These are phyloP conservation scores for Pseudocercospora vitis DNA, from an alignment of 2,329 filamentous ascomycete species.

Conservation along the genomic window DNA sequence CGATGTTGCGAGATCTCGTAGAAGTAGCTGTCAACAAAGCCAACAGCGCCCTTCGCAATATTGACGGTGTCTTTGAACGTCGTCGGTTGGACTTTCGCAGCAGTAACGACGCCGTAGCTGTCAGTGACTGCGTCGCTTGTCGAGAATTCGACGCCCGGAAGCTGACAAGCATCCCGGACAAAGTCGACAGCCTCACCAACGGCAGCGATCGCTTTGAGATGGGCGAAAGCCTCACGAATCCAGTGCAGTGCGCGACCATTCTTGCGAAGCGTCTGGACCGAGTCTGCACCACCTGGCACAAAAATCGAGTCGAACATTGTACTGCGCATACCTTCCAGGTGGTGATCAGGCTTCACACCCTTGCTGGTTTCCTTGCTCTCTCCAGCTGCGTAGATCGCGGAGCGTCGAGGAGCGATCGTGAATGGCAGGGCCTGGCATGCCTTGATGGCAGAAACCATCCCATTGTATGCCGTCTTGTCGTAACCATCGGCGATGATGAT, in stretches of 20 bases:
- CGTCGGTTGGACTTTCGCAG: slow-evolving; percentile 54
- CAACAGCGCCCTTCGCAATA: slow-evolving; percentile 65
- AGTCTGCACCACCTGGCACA: slow-evolving; percentile 68
- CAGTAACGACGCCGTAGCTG: slow-evolving; percentile 76
- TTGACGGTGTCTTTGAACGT: slow-evolving; percentile 62
- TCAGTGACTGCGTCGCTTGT: slow-evolving; percentile 57
- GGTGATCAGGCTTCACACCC: slow-evolving; percentile 69
- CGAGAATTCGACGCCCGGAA: slow-evolving; percentile 53
- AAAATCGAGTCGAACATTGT: slow-evolving; percentile 81
- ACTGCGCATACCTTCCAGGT: slow-evolving; percentile 75
- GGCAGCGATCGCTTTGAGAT: slow-evolving; percentile 75
- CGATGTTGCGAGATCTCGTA: slow-evolving; percentile 69
- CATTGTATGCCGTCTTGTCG: slow-evolving; percentile 64
- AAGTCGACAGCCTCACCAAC: slow-evolving; percentile 70
- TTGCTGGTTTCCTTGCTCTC: slow-evolving; percentile 54
- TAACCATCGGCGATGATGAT: slow-evolving; percentile 78
- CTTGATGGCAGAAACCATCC: slow-evolving; percentile 63
- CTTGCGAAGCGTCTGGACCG: slow-evolving; percentile 62
- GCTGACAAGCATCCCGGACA: slow-evolving; percentile 51
- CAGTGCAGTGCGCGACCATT: slow-evolving; percentile 74
- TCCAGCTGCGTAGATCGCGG: slow-evolving; percentile 63
- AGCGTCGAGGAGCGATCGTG: slow-evolving; percentile 69
- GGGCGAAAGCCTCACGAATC: slow-evolving; percentile 77
- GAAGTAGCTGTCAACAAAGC: slow-evolving; percentile 71
- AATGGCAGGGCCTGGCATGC: slow-evolving; percentile 66